A percentile compares a stretch with the other conserved stretches of the same genome.
Conservation (phyloP, 352 stramenopile genomes). For the Phytophthora cactorum region DNA sequence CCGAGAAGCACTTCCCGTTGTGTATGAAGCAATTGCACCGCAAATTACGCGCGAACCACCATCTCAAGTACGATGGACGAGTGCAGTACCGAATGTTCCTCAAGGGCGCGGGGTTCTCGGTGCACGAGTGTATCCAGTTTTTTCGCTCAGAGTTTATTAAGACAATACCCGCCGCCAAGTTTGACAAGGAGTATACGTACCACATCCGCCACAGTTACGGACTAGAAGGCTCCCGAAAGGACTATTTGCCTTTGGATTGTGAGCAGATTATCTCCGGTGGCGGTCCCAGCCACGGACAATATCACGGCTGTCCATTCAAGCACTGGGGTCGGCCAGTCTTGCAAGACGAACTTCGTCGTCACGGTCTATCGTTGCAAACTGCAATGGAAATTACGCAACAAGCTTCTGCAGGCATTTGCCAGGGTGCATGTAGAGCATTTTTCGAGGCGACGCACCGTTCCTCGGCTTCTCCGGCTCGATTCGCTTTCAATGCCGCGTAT, state of each 20-base stretch:
- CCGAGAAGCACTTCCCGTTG: constrained; percentile 70
- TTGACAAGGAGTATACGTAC: constrained; percentile 88
- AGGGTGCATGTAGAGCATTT: constrained; percentile 54
- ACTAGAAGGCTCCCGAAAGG: constrained; percentile 73
- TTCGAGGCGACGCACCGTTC: constrained; percentile 52
- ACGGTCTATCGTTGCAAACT: constrained; percentile 22
- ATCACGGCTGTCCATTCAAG: constrained; percentile 85
- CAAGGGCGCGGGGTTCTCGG: constrained; percentile 80
- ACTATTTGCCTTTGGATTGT: constrained; percentile 73
- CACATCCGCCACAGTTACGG: constrained; percentile 90
- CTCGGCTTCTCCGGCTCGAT: constrained; percentile 20
- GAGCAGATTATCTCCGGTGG: constrained; percentile 55
- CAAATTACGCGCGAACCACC: constrained; percentile 75
- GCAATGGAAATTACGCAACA: constrained; percentile 42
- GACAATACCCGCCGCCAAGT: constrained; percentile 60
- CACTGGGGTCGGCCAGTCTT: constrained; percentile 67
- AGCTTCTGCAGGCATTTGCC: constrained; percentile 38
- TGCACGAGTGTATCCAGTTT: constrained; percentile 79
- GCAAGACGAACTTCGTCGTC: constrained; percentile 45
- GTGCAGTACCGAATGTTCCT: constrained; percentile 88
- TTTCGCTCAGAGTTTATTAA: constrained; percentile 80
- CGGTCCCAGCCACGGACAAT: constrained; percentile 65
- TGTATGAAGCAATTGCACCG: constrained; percentile 82
- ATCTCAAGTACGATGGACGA: constrained; percentile 88
- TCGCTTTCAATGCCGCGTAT: constrained; percentile 3